These are phyloP conservation scores for Coemansia sp. DNA, from an alignment of 192 early-diverging fungal genomes.

Conservation along the genomic window DNA sequence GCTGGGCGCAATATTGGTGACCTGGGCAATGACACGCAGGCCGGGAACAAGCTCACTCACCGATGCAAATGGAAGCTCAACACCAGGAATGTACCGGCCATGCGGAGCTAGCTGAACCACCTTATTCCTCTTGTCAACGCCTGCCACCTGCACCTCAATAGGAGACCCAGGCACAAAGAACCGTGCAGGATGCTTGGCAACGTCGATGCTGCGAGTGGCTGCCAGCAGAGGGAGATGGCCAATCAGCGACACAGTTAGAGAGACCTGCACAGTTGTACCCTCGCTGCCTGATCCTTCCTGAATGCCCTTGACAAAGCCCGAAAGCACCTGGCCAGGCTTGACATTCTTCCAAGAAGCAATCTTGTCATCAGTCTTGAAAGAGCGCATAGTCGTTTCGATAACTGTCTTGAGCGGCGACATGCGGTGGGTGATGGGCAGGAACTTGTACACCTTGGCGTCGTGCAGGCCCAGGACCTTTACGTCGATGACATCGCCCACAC, in stretches of 20 bases:
- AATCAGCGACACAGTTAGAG: slow-evolving; percentile 20
- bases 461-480: slow-evolving; percentile 70
- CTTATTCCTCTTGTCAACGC: slow-evolving; percentile 20
- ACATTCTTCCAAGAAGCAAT: slow-evolving; percentile 26
- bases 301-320: slow-evolving; percentile 53
- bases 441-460: slow-evolving; percentile 61
- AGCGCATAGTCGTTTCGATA: slow-evolving; percentile 61
- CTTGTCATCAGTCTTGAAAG: slow-evolving; percentile 41
- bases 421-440: slow-evolving; percentile 63
- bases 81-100: slow-evolving; percentile 57
- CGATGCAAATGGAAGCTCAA: slow-evolving; percentile 35
- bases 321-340: slow-evolving; percentile 40
- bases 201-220: slow-evolving; percentile 22
- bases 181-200: slow-evolving; percentile 17
- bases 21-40: slow-evolving; percentile 53
- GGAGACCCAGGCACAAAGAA: slow-evolving; percentile 36
- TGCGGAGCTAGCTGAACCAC: slow-evolving; percentile 20
- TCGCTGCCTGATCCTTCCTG: slow-evolving; percentile 8
- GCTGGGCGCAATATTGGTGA: slow-evolving; percentile 53
- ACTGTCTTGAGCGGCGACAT: slow-evolving; percentile 50
- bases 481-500: slow-evolving; percentile 39
- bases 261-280: slow-evolving; percentile 14
- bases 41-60: slow-evolving; percentile 58
- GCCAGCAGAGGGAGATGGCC: slow-evolving; percentile 25
- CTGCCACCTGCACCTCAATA: slow-evolving; percentile 42